These are phyloP conservation scores for Vitis hybrid DNA, from an alignment of 177 flowering plant species.

Conservation along the genomic window DNA sequence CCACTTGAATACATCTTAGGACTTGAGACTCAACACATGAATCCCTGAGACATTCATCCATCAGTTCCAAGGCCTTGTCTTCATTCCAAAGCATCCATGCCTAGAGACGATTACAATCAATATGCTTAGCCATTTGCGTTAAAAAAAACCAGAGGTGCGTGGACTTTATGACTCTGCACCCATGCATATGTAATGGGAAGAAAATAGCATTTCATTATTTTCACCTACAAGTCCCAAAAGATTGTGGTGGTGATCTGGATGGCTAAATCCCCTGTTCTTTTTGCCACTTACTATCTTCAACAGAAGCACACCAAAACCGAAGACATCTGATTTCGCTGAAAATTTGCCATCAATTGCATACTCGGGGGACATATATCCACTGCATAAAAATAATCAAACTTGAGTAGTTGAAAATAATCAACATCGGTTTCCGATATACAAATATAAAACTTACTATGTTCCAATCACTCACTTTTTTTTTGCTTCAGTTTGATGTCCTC, in stretches of 20 bases:
- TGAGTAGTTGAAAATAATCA: too few relatives aligned
- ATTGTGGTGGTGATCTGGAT: slow-evolving; percentile 27
- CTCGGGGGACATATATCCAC: slow-evolving; percentile 55
- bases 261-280: slow-evolving; percentile 31
- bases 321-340: slow-evolving; percentile 47
- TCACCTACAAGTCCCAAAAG: slow-evolving; percentile 47
- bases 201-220: too few relatives aligned
- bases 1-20: slow-evolving; percentile 25
- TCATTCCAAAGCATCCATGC: slow-evolving; percentile 40
- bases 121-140: too few relatives aligned
- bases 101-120: slow-evolving; percentile 8
- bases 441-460: slow-evolving; percentile 21
- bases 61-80: slow-evolving; percentile 20
- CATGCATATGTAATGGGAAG: too few relatives aligned
- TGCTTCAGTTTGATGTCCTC: slow-evolving; percentile 23
- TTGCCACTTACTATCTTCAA: slow-evolving; percentile 42
- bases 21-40: slow-evolving; percentile 14
- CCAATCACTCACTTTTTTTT: slow-evolving; percentile 32
- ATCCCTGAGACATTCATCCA: slow-evolving; percentile 12
- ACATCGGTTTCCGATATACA: too few relatives aligned
- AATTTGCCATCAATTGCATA: slow-evolving; percentile 44
- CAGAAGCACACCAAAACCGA: slow-evolving; percentile 50
- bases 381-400: slow-evolving; percentile 13
- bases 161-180: too few relatives aligned
- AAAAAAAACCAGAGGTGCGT: too few relatives aligned